Percentiles rank a stretch among this genome's conserved stretches.
These are phyloP conservation scores for Apodospora peruviana DNA, from an alignment of 495 filamentous ascomycete genomes.

Conservation along the genomic window DNA sequence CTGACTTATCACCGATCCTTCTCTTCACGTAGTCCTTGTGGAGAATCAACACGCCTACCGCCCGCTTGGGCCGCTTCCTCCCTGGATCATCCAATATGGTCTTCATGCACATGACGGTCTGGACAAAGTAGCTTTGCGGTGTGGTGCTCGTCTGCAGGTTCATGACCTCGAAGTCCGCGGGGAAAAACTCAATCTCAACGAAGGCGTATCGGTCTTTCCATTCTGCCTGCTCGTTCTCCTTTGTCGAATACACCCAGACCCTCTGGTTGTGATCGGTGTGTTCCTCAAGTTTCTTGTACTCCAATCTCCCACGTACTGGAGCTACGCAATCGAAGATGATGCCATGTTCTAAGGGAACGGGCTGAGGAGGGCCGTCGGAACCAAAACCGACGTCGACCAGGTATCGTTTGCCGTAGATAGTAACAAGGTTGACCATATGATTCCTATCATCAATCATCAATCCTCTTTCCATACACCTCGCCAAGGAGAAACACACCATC, in stretches of 20 bases:
- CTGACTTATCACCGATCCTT: slow-evolving; percentile 43
- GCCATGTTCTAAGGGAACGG: slow-evolving; percentile 23
- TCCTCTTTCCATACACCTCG: neutral
- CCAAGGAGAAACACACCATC: slow-evolving; percentile 25
- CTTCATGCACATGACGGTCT: slow-evolving; percentile 31
- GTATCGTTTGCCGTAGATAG: slow-evolving; percentile 44
- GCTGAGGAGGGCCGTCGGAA: slow-evolving; percentile 25
- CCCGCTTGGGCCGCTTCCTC: slow-evolving; percentile 12
- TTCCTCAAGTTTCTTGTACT: slow-evolving; percentile 20
- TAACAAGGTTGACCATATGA: slow-evolving; percentile 68
- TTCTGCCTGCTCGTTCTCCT: slow-evolving; percentile 7
- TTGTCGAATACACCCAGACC: slow-evolving; percentile 40
- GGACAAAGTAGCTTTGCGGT: slow-evolving; percentile 36
- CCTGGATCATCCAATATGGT: slow-evolving; percentile 39
- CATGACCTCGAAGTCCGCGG: slow-evolving; percentile 51
- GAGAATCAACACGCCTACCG: slow-evolving; percentile 42
- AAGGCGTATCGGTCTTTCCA: slow-evolving; percentile 41
- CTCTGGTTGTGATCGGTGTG: slow-evolving; percentile 24
- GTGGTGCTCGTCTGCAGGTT: slow-evolving; percentile 45
- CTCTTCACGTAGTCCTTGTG: slow-evolving; percentile 53
- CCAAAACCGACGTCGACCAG: slow-evolving; percentile 73
- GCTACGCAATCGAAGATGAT: slow-evolving; percentile 9
- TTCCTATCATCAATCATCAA: slow-evolving; percentile 25
- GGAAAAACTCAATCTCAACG: slow-evolving; percentile 37
- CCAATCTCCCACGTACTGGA: slow-evolving; percentile 8